phyloP scores from a whole-genome alignment of 805 yeast species.

The Tanozyma kutaoensis region DNA sequence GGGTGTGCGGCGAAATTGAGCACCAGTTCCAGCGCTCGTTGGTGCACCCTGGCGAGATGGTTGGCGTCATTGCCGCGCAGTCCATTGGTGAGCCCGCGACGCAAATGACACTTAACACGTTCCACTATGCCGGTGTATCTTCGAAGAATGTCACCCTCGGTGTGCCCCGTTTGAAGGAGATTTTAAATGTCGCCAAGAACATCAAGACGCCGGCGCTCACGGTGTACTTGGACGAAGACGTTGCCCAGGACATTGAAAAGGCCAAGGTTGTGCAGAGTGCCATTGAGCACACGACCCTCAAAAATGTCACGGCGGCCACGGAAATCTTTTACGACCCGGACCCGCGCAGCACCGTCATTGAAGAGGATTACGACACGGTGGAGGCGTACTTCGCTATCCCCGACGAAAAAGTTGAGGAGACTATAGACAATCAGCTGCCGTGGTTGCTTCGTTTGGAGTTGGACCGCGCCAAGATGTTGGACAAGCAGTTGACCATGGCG shows the following conservation, averaged over 20 bases:
- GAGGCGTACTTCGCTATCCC: constrained; percentile 96
- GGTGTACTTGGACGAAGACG: constrained; percentile 73
- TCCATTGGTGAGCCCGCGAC: constrained; percentile 98
- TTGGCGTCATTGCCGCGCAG: constrained; percentile 95
- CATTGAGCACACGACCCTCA: constrained; percentile 89
- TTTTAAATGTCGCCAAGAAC: constrained; percentile 94
- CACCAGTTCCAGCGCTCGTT: constrained; percentile 84
- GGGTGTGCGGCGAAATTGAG: constrained; percentile 93
- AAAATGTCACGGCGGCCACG: constrained; percentile 92
- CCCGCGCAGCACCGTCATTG: constrained; percentile 92
- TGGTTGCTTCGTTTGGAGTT: constrained; percentile 94
- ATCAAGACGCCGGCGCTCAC: constrained; percentile 99
- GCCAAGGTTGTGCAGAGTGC: constrained; percentile 95
- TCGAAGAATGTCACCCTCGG: constrained; percentile 93
- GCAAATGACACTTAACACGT: constrained; percentile 93
- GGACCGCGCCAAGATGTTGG: constrained; percentile 98
- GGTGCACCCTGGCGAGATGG: constrained; percentile 98
- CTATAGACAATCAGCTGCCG: constrained; percentile 90
- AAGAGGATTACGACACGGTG: constrained; percentile 93
- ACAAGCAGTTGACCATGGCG: constrained; percentile 93
- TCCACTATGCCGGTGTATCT: constrained; percentile 97
- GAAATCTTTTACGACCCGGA: constrained; percentile 98
- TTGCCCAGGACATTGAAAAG: constrained; percentile 79
- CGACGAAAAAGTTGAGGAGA: constrained; percentile 92
- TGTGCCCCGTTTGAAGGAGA: constrained; percentile 96